These are phyloP conservation scores for Chamaecrista fasciculata DNA, from an alignment of 306 rosid genomes.

Conservation along the genomic window DNA sequence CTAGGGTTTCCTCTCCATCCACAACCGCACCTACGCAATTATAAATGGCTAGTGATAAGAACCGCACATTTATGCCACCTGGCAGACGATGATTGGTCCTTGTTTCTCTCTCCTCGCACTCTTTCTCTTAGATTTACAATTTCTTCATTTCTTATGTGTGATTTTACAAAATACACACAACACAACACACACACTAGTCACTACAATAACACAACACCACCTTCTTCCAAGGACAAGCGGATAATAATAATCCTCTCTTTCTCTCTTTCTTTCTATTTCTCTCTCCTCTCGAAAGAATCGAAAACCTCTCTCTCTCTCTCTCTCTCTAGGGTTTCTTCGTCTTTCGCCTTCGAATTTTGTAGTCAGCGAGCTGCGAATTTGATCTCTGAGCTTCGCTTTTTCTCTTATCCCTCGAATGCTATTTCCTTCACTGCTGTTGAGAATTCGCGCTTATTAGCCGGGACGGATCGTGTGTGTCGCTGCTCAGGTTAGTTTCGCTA, in stretches of 20 bases:
- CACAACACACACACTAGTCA: too few species aligned
- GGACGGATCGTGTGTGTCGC: background rate
- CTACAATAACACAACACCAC: constrained; percentile 21
- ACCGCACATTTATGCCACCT: constrained; percentile 38
- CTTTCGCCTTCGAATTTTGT: constrained; percentile 50
- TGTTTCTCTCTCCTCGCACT: background rate
- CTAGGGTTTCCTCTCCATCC: background rate
- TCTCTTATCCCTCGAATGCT: constrained; percentile 11
- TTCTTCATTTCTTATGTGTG: constrained; percentile 29
- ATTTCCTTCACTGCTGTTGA: constrained; percentile 39
- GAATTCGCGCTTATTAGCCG: constrained; percentile 28
- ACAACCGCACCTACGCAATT: background rate
- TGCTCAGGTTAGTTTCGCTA: background rate
- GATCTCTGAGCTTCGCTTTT: constrained; percentile 16
- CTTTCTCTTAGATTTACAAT: constrained; percentile 20
- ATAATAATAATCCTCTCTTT: constrained; percentile 27
- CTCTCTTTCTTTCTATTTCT: too few species aligned
- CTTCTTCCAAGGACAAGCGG: constrained; percentile 39
- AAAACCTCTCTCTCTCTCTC: too few species aligned
- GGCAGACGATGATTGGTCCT: background rate
- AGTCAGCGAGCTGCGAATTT: constrained; percentile 34
- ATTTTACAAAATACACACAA: constrained; percentile 22
- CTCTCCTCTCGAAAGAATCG: too few species aligned
- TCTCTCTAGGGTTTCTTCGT: constrained; percentile 65
- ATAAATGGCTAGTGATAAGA: constrained; percentile 39